These are phyloP conservation scores for Fragilaria radians DNA, from an alignment of 108 stramenopile genomes.

Conservation along the genomic window DNA sequence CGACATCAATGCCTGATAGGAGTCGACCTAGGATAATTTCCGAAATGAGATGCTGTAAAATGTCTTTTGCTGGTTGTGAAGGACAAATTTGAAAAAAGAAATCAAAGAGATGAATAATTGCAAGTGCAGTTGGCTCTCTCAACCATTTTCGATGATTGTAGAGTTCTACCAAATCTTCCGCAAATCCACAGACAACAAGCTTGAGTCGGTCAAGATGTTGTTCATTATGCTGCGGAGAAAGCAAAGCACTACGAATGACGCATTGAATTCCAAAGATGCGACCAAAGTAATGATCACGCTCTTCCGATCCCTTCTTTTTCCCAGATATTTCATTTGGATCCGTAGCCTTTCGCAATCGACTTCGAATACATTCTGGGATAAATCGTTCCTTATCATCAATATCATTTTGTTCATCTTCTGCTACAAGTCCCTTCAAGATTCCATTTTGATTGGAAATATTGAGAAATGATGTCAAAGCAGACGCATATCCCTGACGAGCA, in stretches of 20 bases:
- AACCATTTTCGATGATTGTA: constrained; percentile 69
- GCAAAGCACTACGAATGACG: constrained; percentile 57
- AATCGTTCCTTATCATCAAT: constrained; percentile 18
- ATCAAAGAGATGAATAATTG: constrained; percentile 54
- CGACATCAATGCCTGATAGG: constrained; percentile 41
- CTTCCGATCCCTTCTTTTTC: constrained; percentile 67
- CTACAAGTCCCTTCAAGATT: constrained; percentile 26
- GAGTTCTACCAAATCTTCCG: constrained; percentile 56
- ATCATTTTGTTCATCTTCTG: constrained; percentile 20
- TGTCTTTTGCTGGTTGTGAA: no score
- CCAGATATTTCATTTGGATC: constrained; percentile 18
- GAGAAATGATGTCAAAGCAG: constrained; percentile 66
- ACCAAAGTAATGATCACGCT: constrained; percentile 75
- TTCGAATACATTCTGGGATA: constrained; percentile 36
- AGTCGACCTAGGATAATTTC: constrained; percentile 15
- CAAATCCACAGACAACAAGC: constrained; percentile 30
- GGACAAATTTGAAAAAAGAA: constrained; percentile 18
- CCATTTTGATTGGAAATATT: constrained; percentile 38
- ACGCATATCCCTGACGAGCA: constrained; percentile 80
- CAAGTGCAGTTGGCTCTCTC: constrained; percentile 77
- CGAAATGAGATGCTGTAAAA: background rate
- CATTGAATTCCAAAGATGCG: constrained; percentile 74
- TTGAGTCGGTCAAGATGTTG: constrained; percentile 6
- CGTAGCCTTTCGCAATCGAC: constrained; percentile 41
- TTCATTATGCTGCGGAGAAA: constrained; percentile 10